These are phyloP conservation scores for Rhododendron ferrugineum DNA, from an alignment of 148 eudicot genomes.

Conservation along the genomic window DNA sequence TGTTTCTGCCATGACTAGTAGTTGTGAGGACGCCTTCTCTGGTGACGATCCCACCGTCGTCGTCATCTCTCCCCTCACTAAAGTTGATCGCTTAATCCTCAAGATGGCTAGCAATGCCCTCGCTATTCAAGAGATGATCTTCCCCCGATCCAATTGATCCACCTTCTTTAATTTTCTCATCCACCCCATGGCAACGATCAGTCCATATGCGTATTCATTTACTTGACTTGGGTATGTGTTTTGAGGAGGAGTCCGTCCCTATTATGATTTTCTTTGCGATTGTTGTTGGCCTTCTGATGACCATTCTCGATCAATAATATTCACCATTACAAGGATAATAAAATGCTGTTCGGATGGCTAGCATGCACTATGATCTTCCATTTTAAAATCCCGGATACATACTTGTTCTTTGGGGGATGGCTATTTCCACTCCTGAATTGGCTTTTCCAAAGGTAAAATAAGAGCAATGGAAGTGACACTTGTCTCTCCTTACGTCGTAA, in stretches of 20 bases:
- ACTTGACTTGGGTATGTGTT: neutral
- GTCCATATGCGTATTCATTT: neutral
- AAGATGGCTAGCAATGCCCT: neutral
- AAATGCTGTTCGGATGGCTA: neutral
- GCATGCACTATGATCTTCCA: neutral
- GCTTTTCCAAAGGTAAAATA: neutral
- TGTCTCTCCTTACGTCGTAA: neutral
- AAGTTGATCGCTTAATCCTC: neutral
- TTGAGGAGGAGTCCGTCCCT: neutral
- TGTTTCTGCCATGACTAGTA: neutral
- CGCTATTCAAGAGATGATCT: neutral
- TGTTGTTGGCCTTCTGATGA: neutral
- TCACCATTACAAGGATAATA: neutral
- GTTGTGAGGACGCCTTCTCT: constrained; percentile 12
- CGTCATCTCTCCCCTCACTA: neutral
- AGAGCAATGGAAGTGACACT: neutral
- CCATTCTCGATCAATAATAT: neutral
- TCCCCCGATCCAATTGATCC: neutral
- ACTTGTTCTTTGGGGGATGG: neutral
- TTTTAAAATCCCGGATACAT: too few relatives aligned
- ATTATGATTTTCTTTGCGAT: neutral
- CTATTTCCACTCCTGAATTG: neutral
- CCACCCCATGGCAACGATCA: neutral
- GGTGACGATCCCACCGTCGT: neutral
- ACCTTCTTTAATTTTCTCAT: neutral